These are phyloP conservation scores for Protea cynaroides DNA, from an alignment of 164 flowering plant species.

Conservation along the genomic window DNA sequence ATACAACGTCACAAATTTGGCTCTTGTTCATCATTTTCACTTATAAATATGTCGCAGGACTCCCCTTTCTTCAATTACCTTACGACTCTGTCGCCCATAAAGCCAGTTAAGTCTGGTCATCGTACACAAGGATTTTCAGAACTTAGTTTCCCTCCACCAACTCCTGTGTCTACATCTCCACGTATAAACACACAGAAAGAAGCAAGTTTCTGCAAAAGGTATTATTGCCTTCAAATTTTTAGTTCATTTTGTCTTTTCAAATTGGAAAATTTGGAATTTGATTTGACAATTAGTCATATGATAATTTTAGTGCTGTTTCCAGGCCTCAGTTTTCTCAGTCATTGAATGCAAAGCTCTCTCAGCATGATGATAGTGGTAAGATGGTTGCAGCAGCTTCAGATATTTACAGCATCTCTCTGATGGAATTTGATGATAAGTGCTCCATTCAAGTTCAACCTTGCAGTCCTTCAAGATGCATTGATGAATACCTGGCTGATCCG, in stretches of 20 bases:
- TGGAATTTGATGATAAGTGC: slow-evolving; percentile 12
- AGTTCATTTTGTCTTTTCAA: not conserved
- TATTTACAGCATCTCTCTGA: slow-evolving; percentile 12
- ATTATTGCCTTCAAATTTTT: not conserved
- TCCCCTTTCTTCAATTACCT: slow-evolving; percentile 40
- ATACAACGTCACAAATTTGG: not conserved
- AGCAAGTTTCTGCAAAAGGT: slow-evolving; percentile 29
- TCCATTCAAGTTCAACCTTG: slow-evolving; percentile 13
- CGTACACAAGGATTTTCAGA: slow-evolving; percentile 34
- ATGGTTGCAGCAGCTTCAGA: slow-evolving; percentile 5
- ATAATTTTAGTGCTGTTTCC: slow-evolving; percentile 6
- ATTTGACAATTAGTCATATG: not conserved
- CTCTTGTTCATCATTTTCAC: too few species aligned
- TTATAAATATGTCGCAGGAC: slow-evolving; percentile 29
- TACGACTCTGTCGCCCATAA: slow-evolving; percentile 49
- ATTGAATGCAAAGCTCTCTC: slow-evolving; percentile 14
- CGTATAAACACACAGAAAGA: slow-evolving; percentile 25
- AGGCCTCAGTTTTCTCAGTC: slow-evolving; percentile 20
- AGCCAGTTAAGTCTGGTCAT: slow-evolving; percentile 24
- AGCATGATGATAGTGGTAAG: slow-evolving; percentile 10
- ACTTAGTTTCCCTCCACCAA: slow-evolving; percentile 28
- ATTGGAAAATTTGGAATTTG: not conserved
- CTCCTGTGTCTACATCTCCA: slow-evolving; percentile 50
- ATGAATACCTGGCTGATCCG: slow-evolving; percentile 35
- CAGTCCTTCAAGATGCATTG: slow-evolving; percentile 29